Evolutionary conservation across 345 rosid species (phyloP).

Genomic region (Boechera retrofracta): DNA sequence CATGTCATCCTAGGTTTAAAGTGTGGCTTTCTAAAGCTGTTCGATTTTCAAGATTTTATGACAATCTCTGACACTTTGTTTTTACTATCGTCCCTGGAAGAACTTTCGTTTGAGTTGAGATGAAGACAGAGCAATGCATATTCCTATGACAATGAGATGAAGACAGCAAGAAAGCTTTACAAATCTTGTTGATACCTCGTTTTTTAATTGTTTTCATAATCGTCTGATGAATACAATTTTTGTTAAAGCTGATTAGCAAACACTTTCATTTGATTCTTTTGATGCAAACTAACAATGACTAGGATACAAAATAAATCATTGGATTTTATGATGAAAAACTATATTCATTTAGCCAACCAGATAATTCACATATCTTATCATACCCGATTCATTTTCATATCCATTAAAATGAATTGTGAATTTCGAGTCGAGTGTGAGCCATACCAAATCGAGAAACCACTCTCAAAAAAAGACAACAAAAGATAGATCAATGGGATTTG

Average conservation of each 20-base stretch:
- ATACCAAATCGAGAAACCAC: not conserved
- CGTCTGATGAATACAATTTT: not conserved
- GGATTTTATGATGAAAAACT: not conserved
- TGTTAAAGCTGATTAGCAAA: not conserved
- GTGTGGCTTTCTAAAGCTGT: not conserved
- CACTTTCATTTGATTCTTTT: not conserved
- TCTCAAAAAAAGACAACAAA: not conserved
- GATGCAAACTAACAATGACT: not conserved
- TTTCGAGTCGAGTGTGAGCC: too few relatives aligned
- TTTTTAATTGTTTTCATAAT: not conserved
- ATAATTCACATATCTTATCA: not conserved
- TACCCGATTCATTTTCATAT: not conserved
- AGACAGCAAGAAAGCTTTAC: not conserved
- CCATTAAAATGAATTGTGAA: too few relatives aligned
- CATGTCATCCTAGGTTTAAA: constrained; percentile 1
- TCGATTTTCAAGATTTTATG: not conserved
- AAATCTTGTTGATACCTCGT: not conserved
- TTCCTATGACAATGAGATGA: constrained; percentile 1
- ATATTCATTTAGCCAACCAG: not conserved
- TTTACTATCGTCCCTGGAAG: not conserved
- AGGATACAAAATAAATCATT: not conserved
- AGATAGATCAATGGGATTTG: not conserved
- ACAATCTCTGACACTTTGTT: not conserved
- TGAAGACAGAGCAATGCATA: not conserved
- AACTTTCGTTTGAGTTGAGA: constrained; percentile 5